These are phyloP conservation scores for Pseudisothecium myosuroides DNA, from an alignment of 225 moss, liverwort and hornwort species.

Conservation along the genomic window DNA sequence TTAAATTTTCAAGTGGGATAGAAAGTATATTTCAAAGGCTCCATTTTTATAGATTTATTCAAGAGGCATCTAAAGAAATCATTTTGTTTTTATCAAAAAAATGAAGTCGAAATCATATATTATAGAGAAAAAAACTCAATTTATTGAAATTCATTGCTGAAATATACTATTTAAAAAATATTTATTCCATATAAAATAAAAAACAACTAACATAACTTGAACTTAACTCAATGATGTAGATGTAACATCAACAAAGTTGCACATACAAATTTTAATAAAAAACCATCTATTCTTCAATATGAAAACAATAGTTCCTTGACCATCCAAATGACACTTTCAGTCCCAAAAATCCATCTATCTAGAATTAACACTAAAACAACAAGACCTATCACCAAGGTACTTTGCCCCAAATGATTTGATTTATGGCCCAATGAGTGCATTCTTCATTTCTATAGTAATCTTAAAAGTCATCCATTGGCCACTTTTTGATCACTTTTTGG, in stretches of 20 bases:
- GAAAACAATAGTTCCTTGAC: neutral
- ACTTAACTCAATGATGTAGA: neutral
- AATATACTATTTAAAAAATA: too few relatives aligned
- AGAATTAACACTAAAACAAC: accelerated
- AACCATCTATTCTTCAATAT: accelerated
- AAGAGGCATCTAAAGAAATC: neutral
- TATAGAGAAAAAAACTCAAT: accelerated
- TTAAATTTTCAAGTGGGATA: neutral
- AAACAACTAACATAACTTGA: neutral
- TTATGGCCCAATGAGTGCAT: neutral
- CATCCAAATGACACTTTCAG: neutral
- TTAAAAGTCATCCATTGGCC: neutral
- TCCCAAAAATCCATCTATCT: neutral
- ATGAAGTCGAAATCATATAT: neutral
- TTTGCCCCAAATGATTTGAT: neutral
- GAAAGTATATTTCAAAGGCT: too few relatives aligned
- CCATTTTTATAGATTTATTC: neutral
- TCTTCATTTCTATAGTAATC: neutral
- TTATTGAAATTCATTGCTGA: too few relatives aligned
- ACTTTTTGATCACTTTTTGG: accelerated
- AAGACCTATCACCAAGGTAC: neutral
- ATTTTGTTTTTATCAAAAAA: too few relatives aligned
- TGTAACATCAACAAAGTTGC: neutral
- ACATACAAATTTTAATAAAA: neutral
- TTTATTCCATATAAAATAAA: too few relatives aligned